These are phyloP conservation scores for Blastocrithidia nonstop DNA, from an alignment of 208 protist genomes.

Conservation along the genomic window DNA sequence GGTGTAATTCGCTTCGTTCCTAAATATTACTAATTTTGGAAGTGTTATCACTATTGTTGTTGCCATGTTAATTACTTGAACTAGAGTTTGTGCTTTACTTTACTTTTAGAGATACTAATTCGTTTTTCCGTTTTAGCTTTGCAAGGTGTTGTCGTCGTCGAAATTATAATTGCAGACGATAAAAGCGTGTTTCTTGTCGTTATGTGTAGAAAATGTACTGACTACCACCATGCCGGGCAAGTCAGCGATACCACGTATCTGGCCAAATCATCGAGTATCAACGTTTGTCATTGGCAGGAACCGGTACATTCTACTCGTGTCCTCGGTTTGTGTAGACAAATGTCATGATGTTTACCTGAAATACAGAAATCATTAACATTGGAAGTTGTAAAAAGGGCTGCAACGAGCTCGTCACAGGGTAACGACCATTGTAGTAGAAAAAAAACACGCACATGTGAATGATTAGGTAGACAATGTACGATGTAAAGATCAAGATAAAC, in stretches of 20 bases:
- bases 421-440: constrained; percentile 19
- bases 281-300: constrained; percentile 41
- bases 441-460: constrained; percentile 29
- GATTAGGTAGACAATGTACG: constrained; percentile 29
- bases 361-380: constrained; percentile 35
- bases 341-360: constrained; percentile 77
- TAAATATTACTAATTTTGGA: too few species aligned
- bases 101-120: too few species aligned
- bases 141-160: constrained; percentile 42
- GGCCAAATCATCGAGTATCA: constrained; percentile 83
- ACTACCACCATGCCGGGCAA: constrained; percentile 69
- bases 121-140: constrained; percentile 20
- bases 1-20: too few species aligned
- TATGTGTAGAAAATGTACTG: constrained; percentile 82
- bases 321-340: constrained; percentile 67
- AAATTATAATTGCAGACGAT: constrained; percentile 53
- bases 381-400: constrained; percentile 59
- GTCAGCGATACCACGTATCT: constrained; percentile 70
- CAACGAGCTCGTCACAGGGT: constrained; percentile 9
- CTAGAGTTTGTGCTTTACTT: too few species aligned
- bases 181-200: constrained; percentile 53
- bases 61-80: too few species aligned
- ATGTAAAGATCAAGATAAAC: constrained; percentile 46
- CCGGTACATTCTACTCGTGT: constrained; percentile 25
- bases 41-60: too few species aligned